Conservation (phyloP, 768 basidiomycete genomes). For the Trametes punicea region DNA sequence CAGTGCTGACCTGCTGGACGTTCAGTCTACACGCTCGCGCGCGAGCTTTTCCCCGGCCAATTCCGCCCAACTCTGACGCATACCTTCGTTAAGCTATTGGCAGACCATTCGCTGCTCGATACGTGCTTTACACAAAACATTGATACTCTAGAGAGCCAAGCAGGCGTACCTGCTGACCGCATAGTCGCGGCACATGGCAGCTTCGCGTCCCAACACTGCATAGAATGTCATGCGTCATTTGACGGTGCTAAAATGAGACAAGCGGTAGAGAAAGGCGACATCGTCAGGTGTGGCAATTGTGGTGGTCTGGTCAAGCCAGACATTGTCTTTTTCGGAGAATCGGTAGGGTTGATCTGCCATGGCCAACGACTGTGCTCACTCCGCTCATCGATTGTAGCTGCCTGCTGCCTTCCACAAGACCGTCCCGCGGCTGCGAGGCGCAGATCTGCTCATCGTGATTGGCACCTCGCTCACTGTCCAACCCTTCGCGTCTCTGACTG, state of each 20-base stretch:
- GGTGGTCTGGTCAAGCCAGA: slow-evolving; percentile 86
- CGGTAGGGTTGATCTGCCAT: slow-evolving; percentile 46
- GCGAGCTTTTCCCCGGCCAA: slow-evolving; percentile 89
- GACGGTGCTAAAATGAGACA: slow-evolving; percentile 66
- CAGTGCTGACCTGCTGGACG: not conserved
- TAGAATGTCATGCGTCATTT: slow-evolving; percentile 61
- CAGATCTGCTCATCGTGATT: slow-evolving; percentile 86
- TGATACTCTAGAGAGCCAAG: slow-evolving; percentile 85
- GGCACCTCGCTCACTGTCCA: slow-evolving; percentile 88
- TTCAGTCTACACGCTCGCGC: slow-evolving; percentile 83
- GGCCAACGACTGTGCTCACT: not conserved
- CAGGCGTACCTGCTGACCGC: slow-evolving; percentile 67
- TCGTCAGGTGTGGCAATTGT: slow-evolving; percentile 68
- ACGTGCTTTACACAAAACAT: slow-evolving; percentile 90
- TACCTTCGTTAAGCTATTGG: slow-evolving; percentile 82
- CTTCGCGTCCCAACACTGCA: slow-evolving; percentile 84
- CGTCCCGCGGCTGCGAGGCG: slow-evolving; percentile 49
- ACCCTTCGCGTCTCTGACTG: slow-evolving; percentile 80
- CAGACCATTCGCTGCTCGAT: slow-evolving; percentile 63
- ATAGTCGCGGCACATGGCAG: slow-evolving; percentile 96
- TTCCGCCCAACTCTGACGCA: slow-evolving; percentile 88
- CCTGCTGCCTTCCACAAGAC: slow-evolving; percentile 65
- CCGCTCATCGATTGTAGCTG: slow-evolving; percentile 45
- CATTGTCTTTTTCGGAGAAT: slow-evolving; percentile 91
- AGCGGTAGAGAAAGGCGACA: slow-evolving; percentile 55